Evolutionary conservation across 140 eudicot genomes (phyloP), one percentile per base, ranked within the genome.

Genomic region (Bidens hawaiensis): DNA sequence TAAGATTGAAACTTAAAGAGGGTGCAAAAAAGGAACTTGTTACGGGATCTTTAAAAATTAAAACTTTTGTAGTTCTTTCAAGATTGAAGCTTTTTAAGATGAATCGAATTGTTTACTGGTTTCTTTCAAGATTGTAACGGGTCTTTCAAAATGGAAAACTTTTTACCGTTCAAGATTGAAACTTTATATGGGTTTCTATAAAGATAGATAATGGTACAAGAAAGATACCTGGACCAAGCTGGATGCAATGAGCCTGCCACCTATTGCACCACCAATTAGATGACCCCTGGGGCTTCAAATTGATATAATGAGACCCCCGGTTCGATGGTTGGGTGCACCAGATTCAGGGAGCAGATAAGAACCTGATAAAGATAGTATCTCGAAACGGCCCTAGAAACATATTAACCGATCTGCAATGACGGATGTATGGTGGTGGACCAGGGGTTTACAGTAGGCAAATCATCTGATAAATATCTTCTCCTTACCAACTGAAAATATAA

Each of bases 351-450:
- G 78, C 80, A 91, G 74, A 72, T 87, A 87, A 36, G 96, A 87
- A 47, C 98, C 98, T 5, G 96, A 84, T 69, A 91, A 69, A 71
- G 95, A 84, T 26, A 91, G 76, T 72, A 91, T 84, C 82, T 91
- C 86, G 41, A 91, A 91, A 69, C 86, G 91, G n/a, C n/a, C n/a
- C n/a, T n/a, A n/a, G n/a, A n/a, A n/a, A n/a, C n/a, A n/a, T n/a
- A n/a, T n/a, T n/a, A n/a, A n/a, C n/a, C n/a, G n/a, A n/a, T 67
- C 55, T 42, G 65, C 57, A 68, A 56, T 9, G 73, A 48, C 22
- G 14, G 65, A 3, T 41, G 73, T 28, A 56, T 40, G 33, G 30
- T 26, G 34, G 65, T 68, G 51, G 66, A 55, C 73, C 73, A 68
- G 4, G 48, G 58, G 58, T 26, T 68, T 27, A 48, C 21, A 10